Evolutionary conservation across 257 asterid genomes (phyloP).

Genomic region (Penstemon barbatus): DNA sequence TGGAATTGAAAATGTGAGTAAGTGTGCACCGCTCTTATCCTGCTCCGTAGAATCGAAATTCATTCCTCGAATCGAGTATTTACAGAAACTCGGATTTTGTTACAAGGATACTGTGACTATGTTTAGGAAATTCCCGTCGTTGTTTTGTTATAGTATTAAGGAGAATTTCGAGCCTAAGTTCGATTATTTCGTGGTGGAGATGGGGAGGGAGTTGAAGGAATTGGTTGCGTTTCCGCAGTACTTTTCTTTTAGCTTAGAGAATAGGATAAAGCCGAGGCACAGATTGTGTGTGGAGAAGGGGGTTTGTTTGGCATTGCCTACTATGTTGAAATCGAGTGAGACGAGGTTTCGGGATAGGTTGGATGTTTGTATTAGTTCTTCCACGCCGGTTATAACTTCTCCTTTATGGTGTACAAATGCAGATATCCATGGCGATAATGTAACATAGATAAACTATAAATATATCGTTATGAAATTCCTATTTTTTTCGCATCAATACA

Average conservation of each 20-base stretch:
- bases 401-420: slow-evolving; percentile 64
- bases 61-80: slow-evolving; percentile 72
- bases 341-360: slow-evolving; percentile 54
- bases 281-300: slow-evolving; percentile 73
- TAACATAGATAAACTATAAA: slow-evolving; percentile 32
- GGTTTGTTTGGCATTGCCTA: slow-evolving; percentile 73
- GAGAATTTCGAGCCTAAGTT: slow-evolving; percentile 82
- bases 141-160: slow-evolving; percentile 84
- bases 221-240: slow-evolving; percentile 80
- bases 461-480: neutral
- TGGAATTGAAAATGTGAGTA: slow-evolving; percentile 64
- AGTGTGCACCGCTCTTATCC: slow-evolving; percentile 63
- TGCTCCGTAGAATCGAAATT: slow-evolving; percentile 81
- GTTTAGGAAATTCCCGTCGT: slow-evolving; percentile 76
- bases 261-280: slow-evolving; percentile 81
- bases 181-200: slow-evolving; percentile 79
- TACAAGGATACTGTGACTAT: slow-evolving; percentile 52
- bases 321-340: slow-evolving; percentile 71
- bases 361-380: slow-evolving; percentile 74
- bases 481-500: too few relatives aligned
- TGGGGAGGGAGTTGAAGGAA: slow-evolving; percentile 86
- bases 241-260: slow-evolving; percentile 88
- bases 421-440: slow-evolving; percentile 34
- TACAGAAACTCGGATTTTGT: slow-evolving; percentile 72
- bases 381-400: slow-evolving; percentile 70